Evolutionary conservation across 2,329 filamentous ascomycete species (phyloP).

Genomic region (Microdochium trichocladiopsis): DNA sequence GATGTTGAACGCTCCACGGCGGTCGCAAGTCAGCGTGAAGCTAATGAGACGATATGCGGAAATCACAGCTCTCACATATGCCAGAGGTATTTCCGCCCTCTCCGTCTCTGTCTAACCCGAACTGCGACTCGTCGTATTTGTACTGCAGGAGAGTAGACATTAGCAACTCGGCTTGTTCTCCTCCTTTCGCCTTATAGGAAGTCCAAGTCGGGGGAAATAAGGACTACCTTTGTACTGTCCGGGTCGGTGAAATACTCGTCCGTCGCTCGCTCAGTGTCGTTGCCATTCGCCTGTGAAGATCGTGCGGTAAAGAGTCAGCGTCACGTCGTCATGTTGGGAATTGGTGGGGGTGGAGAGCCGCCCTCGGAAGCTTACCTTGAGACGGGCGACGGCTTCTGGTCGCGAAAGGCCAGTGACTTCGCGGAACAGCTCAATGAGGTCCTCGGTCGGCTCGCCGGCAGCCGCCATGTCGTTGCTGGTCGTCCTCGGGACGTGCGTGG

Average conservation of each 20-base stretch:
- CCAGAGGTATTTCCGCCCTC: constrained; percentile 28
- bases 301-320: constrained; percentile 1
- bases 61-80: constrained; percentile 32
- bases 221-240: constrained; percentile 28
- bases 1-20: constrained; percentile 44
- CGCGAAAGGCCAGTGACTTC: constrained; percentile 11
- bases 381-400: constrained; percentile 12
- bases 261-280: constrained; percentile 39
- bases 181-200: background rate
- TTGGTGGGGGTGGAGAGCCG: background rate
- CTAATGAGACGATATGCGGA: no score
- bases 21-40: constrained; percentile 6
- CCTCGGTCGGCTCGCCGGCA: constrained; percentile 10
- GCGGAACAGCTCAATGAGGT: constrained; percentile 8
- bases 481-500: background rate
- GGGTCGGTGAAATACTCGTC: constrained; percentile 45
- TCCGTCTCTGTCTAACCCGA: constrained; percentile 45
- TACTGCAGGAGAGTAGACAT: constrained; percentile 26
- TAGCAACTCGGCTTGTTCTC: background rate
- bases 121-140: constrained; percentile 48
- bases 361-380: constrained; percentile 14
- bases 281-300: constrained; percentile 30
- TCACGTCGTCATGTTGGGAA: constrained; percentile 1
- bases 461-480: constrained; percentile 9
- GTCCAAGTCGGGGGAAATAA: constrained; percentile 3